phyloP scores from a whole-genome alignment of 805 yeast genomes.

The Spathaspora arborariae region DNA sequence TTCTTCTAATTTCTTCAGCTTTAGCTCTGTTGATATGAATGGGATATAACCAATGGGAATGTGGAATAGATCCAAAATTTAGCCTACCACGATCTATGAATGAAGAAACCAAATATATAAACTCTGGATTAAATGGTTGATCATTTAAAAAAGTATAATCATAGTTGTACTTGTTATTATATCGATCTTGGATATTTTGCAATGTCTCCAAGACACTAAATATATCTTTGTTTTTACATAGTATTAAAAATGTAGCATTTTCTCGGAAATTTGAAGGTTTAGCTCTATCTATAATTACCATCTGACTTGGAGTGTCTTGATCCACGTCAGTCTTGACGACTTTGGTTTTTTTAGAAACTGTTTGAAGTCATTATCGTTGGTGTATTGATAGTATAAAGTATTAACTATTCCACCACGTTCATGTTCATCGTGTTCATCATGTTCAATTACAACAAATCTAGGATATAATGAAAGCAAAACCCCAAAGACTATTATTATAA shows the following conservation, averaged over 20 bases:
- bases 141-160: conserved; percentile 83
- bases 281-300: background rate
- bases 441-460: background rate
- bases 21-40: conserved; percentile 47
- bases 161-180: conserved; percentile 58
- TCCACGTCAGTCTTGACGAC: background rate
- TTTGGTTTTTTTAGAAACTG: background rate
- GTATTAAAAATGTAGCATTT: conserved; percentile 65
- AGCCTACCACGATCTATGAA: conserved; percentile 53
- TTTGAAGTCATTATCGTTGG: background rate
- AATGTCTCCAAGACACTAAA: conserved; percentile 55
- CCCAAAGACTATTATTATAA: background rate
- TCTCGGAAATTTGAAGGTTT: conserved; percentile 18
- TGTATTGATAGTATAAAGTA: background rate
- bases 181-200: conserved; percentile 60
- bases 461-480: background rate
- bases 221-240: conserved; percentile 67
- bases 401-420: background rate
- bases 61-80: conserved; percentile 58
- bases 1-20: conserved; percentile 12
- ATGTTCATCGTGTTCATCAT: background rate
- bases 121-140: conserved; percentile 55
- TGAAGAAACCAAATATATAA: conserved; percentile 44
- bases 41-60: conserved; percentile 71
- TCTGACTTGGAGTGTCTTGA: background rate